These are phyloP conservation scores for Fusarium cyanostomum DNA, from an alignment of 2,329 filamentous ascomycete genomes.

Conservation along the genomic window DNA sequence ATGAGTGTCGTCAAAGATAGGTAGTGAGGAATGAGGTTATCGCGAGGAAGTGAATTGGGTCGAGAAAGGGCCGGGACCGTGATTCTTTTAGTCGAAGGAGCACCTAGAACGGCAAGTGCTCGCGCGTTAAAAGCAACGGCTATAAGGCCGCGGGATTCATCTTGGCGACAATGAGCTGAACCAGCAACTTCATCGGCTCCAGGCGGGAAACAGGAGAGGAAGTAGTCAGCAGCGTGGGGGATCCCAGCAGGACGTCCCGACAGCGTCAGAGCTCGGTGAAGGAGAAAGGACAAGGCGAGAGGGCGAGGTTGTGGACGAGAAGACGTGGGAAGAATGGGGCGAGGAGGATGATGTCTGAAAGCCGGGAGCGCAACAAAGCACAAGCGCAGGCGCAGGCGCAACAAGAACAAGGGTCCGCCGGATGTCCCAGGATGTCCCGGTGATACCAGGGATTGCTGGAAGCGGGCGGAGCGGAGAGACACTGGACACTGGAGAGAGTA, in stretches of 20 bases:
- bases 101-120: slow-evolving; percentile 34
- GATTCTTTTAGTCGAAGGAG: slow-evolving; percentile 29
- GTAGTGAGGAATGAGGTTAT: slow-evolving; percentile 19
- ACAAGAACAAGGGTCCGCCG: slow-evolving; percentile 28
- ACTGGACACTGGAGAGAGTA: slow-evolving; percentile 7
- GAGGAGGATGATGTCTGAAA: slow-evolving; percentile 34
- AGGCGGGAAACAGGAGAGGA: slow-evolving; percentile 35
- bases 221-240: slow-evolving; percentile 39
- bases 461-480: slow-evolving; percentile 22
- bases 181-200: slow-evolving; percentile 37
- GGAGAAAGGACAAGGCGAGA: slow-evolving; percentile 37
- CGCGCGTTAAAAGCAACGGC: slow-evolving; percentile 34
- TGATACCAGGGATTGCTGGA: slow-evolving; percentile 14
- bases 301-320: slow-evolving; percentile 19
- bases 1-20: slow-evolving; percentile 18
- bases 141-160: slow-evolving; percentile 40
- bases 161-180: slow-evolving; percentile 38
- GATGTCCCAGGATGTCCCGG: slow-evolving; percentile 30
- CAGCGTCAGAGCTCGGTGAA: slow-evolving; percentile 38
- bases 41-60: slow-evolving; percentile 23
- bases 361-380: slow-evolving; percentile 8
- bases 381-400: slow-evolving; percentile 17
- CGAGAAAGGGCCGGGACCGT: slow-evolving; percentile 4
- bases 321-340: slow-evolving; percentile 28
- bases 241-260: slow-evolving; percentile 24